Evolutionary conservation across 495 filamentous ascomycete genomes (phyloP).

Genomic region (Penicillium fimorum): DNA sequence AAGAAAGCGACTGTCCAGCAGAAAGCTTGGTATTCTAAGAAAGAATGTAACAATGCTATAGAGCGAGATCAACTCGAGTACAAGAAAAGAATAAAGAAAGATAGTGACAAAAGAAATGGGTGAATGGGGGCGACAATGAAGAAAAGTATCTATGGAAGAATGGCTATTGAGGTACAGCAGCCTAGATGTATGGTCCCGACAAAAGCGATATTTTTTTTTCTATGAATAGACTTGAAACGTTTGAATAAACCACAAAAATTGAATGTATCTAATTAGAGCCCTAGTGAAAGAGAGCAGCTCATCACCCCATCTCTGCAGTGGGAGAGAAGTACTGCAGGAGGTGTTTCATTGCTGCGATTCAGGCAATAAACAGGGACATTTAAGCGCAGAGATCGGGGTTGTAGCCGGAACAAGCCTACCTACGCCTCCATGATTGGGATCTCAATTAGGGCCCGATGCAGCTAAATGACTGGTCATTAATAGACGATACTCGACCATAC

Average conservation of each 20-base stretch:
- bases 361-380: neutral
- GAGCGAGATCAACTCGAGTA: conserved; percentile 28
- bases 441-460: neutral
- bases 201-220: neutral
- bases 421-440: conserved; percentile 3
- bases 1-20: conserved; percentile 41
- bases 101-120: conserved; percentile 20
- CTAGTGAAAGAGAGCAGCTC: neutral
- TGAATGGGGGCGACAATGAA: conserved; percentile 11
- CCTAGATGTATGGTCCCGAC: neutral
- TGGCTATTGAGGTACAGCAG: conserved; percentile 2
- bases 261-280: neutral
- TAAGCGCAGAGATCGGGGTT: conserved; percentile 10
- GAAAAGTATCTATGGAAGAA: conserved; percentile 14
- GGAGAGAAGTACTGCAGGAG: conserved; percentile 6
- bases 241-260: neutral
- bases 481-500: neutral
- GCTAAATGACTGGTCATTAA: conserved; percentile 14
- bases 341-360: conserved; percentile 13
- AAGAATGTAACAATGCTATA: conserved; percentile 18
- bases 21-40: conserved; percentile 24
- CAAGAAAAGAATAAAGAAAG: conserved; percentile 21
- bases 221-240: conserved; percentile 16
- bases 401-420: conserved; percentile 1
- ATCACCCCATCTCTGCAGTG: neutral